Conservation (phyloP, 208 protist species). For the Acanthamoeba lenticulata region DNA sequence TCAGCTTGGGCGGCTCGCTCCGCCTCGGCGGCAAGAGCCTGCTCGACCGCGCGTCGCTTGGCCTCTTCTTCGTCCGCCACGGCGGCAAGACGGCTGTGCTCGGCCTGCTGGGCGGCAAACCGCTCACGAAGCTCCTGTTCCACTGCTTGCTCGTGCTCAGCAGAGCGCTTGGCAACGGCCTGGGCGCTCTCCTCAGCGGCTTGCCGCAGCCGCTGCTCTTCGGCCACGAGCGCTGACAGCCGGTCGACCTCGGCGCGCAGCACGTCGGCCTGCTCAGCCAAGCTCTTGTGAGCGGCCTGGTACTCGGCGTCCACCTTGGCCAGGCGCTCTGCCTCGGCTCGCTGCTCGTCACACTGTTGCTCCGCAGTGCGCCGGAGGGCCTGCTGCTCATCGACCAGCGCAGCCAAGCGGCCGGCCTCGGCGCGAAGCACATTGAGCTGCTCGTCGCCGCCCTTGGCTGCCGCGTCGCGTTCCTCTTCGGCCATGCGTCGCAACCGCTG, state of each 20-base stretch:
- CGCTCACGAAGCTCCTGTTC: background rate
- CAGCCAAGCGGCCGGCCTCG: background rate
- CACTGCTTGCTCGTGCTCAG: too few relatives aligned
- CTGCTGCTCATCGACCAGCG: background rate
- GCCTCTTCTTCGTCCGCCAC: too few relatives aligned
- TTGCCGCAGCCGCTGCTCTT: background rate
- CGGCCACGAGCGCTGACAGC: background rate
- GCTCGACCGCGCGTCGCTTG: too few relatives aligned
- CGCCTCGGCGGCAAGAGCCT: too few relatives aligned
- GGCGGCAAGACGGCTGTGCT: too few relatives aligned
- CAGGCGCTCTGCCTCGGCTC: background rate
- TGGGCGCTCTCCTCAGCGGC: background rate
- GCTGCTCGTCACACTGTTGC: background rate
- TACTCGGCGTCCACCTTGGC: background rate
- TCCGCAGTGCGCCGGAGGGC: background rate
- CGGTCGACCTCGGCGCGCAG: background rate
- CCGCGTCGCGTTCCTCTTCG: background rate
- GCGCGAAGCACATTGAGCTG: background rate
- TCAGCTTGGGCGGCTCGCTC: too few relatives aligned
- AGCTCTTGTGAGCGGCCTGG: background rate
- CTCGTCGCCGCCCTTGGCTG: background rate
- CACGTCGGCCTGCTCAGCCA: background rate
- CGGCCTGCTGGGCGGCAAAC: background rate
- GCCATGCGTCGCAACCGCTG: background rate
- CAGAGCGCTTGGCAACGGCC: background rate